phyloP scores from a whole-genome alignment of 2,329 filamentous ascomycete species.

The Penicillium sumatraense region DNA sequence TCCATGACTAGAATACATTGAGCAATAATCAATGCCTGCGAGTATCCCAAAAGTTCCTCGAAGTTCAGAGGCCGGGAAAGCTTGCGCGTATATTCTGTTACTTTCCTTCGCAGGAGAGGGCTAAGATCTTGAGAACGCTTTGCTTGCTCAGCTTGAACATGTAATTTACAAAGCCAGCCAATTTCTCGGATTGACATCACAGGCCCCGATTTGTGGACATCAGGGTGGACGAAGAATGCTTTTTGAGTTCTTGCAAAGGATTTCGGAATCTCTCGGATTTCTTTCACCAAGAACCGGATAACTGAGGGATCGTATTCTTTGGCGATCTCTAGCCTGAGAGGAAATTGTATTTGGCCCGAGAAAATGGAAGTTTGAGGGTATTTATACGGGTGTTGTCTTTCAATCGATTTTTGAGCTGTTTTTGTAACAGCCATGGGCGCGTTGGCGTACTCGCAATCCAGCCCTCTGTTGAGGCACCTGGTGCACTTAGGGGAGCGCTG shows the following conservation, averaged over 20 bases:
- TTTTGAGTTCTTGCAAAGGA: slow-evolving; percentile 24
- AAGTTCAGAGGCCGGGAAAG: slow-evolving; percentile 20
- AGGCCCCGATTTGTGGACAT: slow-evolving; percentile 16
- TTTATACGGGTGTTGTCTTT: neutral
- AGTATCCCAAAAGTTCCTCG: slow-evolving; percentile 29
- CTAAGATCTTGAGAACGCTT: neutral
- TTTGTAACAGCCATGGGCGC: slow-evolving; percentile 19
- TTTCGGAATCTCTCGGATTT: slow-evolving; percentile 22
- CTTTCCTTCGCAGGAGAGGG: slow-evolving; percentile 18
- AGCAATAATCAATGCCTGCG: slow-evolving; percentile 29
- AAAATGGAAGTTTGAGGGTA: neutral
- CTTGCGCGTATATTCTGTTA: slow-evolving; percentile 13
- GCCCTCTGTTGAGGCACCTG: slow-evolving; percentile 25
- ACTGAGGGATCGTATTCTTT: slow-evolving; percentile 26
- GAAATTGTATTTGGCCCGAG: slow-evolving; percentile 7
- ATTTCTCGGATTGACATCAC: slow-evolving; percentile 22
- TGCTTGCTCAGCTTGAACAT: slow-evolving; percentile 9
- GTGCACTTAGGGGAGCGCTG: slow-evolving; percentile 29
- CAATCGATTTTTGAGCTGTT: neutral
- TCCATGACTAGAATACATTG: slow-evolving; percentile 31
- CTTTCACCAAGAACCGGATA: slow-evolving; percentile 25
- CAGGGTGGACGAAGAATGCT: slow-evolving; percentile 32
- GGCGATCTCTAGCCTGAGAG: slow-evolving; percentile 26
- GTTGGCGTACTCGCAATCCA: slow-evolving; percentile 32
- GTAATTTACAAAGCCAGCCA: slow-evolving; percentile 24